These are phyloP conservation scores for Lactarius quietus DNA, from an alignment of 768 basidiomycete genomes.

Conservation along the genomic window DNA sequence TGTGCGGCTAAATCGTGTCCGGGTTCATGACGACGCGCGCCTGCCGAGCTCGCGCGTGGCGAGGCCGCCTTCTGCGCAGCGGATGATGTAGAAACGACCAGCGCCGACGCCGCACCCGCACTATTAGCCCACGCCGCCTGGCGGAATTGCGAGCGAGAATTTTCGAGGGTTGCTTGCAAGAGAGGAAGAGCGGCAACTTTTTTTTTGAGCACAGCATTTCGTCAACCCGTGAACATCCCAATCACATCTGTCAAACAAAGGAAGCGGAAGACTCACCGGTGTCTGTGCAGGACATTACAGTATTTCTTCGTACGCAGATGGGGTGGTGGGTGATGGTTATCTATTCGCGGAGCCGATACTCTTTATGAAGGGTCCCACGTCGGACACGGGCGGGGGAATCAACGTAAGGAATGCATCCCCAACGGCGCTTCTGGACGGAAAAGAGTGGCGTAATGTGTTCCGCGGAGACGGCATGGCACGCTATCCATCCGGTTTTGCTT, in stretches of 20 bases:
- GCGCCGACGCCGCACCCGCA: not conserved
- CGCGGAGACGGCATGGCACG: not conserved
- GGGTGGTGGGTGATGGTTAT: not conserved
- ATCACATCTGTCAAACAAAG: not conserved
- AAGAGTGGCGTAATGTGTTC: not conserved
- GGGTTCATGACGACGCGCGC: not conserved
- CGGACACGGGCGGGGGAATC: not conserved
- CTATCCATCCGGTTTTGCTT: not conserved
- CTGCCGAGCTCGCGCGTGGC: not conserved
- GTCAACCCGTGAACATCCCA: not conserved
- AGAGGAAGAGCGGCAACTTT: not conserved
- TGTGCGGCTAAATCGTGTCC: conserved; percentile 11
- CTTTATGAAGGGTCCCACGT: not conserved
- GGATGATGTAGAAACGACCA: not conserved
- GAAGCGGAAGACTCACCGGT: not conserved
- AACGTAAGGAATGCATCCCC: not conserved
- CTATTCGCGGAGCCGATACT: not conserved
- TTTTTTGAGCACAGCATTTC: not conserved
- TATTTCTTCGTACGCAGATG: not conserved
- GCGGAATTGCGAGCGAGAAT: not conserved
- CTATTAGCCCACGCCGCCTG: not conserved
- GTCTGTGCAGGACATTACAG: not conserved
- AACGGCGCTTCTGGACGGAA: not conserved
- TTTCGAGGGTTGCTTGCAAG: not conserved
- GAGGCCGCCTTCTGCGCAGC: not conserved